phyloP scores from a whole-genome alignment of 768 basidiomycete genomes.

The Exidia glandulosa region DNA sequence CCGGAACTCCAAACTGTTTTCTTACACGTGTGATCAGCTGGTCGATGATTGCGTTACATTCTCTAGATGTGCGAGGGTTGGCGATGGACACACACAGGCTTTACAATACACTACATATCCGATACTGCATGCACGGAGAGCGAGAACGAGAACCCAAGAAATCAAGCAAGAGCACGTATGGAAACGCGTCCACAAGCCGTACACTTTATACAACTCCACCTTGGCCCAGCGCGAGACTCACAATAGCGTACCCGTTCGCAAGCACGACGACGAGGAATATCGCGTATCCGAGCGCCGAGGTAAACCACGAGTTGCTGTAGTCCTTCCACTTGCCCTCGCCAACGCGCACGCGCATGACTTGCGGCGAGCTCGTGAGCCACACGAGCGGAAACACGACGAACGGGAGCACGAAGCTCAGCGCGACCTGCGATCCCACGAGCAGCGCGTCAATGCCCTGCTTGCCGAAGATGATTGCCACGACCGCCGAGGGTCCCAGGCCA shows the following conservation, averaged over 20 bases:
- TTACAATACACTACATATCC: too few species aligned
- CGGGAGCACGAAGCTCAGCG: slow-evolving; percentile 72
- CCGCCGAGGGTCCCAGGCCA: slow-evolving; percentile 72
- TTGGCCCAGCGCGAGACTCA: slow-evolving; percentile 39
- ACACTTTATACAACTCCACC: background rate
- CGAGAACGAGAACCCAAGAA: too few species aligned
- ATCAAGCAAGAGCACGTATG: too few species aligned
- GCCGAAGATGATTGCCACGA: slow-evolving; percentile 66
- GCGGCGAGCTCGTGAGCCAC: slow-evolving; percentile 54
- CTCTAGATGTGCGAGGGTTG: too few species aligned
- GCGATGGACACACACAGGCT: too few species aligned
- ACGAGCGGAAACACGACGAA: slow-evolving; percentile 78
- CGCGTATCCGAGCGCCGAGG: slow-evolving; percentile 36
- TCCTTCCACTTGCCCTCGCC: slow-evolving; percentile 39
- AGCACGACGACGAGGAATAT: slow-evolving; percentile 57
- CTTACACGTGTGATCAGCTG: too few species aligned
- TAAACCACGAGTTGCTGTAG: slow-evolving; percentile 49
- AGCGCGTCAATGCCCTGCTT: slow-evolving; percentile 58
- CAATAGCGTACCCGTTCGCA: slow-evolving; percentile 71
- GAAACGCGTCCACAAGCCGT: too few species aligned
- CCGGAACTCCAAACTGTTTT: too few species aligned
- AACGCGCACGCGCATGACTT: slow-evolving; percentile 56
- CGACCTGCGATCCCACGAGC: slow-evolving; percentile 79
- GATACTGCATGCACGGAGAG: too few species aligned
- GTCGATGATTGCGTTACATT: too few species aligned